These are phyloP conservation scores for Mucor mucedo DNA, from an alignment of 371 early-diverging fungal genomes.

Conservation along the genomic window DNA sequence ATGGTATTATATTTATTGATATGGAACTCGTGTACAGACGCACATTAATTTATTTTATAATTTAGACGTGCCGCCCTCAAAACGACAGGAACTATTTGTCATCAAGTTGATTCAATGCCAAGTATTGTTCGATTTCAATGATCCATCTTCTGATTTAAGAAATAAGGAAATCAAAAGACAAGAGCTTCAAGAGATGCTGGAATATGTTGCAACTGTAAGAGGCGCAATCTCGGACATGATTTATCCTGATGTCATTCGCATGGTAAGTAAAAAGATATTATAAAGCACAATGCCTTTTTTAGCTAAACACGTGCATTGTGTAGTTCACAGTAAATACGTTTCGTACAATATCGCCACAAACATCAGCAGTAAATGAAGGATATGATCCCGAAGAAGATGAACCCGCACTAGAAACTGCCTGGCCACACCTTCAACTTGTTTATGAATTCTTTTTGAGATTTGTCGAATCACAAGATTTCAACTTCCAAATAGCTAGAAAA, in stretches of 20 bases:
- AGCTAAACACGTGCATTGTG: neutral
- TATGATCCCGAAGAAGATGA: constrained; percentile 98
- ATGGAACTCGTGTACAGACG: neutral
- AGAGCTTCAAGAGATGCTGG: constrained; percentile 89
- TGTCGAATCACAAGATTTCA: constrained; percentile 95
- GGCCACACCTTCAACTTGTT: constrained; percentile 97
- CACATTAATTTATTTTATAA: neutral
- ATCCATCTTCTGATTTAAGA: constrained; percentile 81
- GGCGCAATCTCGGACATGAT: constrained; percentile 86
- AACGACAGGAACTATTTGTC: constrained; percentile 82
- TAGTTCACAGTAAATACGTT: constrained; percentile 92
- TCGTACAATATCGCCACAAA: constrained; percentile 92
- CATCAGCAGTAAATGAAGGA: constrained; percentile 66
- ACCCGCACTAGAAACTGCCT: constrained; percentile 91
- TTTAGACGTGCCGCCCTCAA: constrained; percentile 75
- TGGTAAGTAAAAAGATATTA: constrained; percentile 66
- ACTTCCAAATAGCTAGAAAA: constrained; percentile 80
- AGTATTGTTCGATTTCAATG: constrained; percentile 94
- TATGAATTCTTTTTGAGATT: constrained; percentile 96
- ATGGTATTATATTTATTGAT: constrained; percentile 58
- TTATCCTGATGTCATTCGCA: constrained; percentile 90
- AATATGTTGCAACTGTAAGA: constrained; percentile 86
- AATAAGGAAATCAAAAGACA: constrained; percentile 96
- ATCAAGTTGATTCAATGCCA: constrained; percentile 91
- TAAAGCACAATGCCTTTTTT: neutral